phyloP scores from a whole-genome alignment of 2,329 filamentous ascomycete species.

The Geosmithia putterillii region DNA sequence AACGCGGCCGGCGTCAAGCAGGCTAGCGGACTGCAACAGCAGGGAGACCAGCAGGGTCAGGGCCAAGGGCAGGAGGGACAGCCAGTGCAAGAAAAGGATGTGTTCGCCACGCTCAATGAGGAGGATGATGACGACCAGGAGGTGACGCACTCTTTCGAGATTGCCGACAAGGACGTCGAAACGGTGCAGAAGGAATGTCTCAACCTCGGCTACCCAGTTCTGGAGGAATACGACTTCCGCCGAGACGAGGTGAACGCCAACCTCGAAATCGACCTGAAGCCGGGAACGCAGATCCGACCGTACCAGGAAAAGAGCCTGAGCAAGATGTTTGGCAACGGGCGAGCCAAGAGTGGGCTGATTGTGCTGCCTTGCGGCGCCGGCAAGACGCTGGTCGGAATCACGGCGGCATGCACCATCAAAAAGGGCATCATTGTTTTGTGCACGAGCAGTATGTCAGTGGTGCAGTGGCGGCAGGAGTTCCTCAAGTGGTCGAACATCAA shows the following conservation, averaged over 20 bases:
- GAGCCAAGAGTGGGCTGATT: constrained; percentile 94
- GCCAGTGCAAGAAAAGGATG: constrained; percentile 47
- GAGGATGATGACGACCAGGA: constrained; percentile 80
- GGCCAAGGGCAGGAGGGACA: constrained; percentile 28
- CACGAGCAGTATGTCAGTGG: constrained; percentile 94
- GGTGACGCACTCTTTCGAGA: constrained; percentile 87
- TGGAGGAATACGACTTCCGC: constrained; percentile 95
- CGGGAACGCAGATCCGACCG: constrained; percentile 77
- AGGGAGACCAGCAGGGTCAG: constrained; percentile 23
- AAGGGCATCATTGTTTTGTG: constrained; percentile 92
- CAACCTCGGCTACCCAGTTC: constrained; percentile 71
- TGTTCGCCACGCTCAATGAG: constrained; percentile 64
- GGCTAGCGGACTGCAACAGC: constrained; percentile 30
- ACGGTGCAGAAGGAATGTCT: constrained; percentile 82
- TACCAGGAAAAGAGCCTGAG: constrained; percentile 97
- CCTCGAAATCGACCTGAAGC: constrained; percentile 84
- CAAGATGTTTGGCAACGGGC: constrained; percentile 99
- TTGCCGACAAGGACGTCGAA: constrained; percentile 71
- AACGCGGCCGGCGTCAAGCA: constrained; percentile 83
- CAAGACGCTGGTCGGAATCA: constrained; percentile 97
- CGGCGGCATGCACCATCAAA: constrained; percentile 93
- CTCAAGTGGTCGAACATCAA: constrained; percentile 96
- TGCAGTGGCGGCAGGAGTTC: constrained; percentile 95
- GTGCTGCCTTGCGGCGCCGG: constrained; percentile 93
- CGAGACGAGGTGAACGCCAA: constrained; percentile 84